phyloP scores from a whole-genome alignment of 306 rosid species.

The Notholithocarpus densiflorus region DNA sequence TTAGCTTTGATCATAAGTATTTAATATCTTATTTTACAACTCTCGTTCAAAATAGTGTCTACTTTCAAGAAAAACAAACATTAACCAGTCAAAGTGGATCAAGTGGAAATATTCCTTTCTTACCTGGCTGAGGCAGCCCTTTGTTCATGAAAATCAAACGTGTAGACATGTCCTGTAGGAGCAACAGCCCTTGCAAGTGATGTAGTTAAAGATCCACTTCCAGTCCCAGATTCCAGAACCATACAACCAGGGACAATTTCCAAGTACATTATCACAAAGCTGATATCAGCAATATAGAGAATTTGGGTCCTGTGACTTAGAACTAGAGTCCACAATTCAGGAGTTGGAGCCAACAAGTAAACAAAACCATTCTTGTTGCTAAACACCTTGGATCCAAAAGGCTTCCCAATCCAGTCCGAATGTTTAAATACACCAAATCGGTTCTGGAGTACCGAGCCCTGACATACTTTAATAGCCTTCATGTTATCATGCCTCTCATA shows the following conservation, averaged over 20 bases:
- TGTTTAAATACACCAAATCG: slow-evolving; percentile 82
- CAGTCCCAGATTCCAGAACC: slow-evolving; percentile 90
- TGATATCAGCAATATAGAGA: slow-evolving; percentile 84
- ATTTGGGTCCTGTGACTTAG: slow-evolving; percentile 88
- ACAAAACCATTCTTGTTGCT: slow-evolving; percentile 81
- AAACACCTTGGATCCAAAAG: slow-evolving; percentile 75
- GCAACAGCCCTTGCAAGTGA: slow-evolving; percentile 83
- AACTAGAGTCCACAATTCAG: slow-evolving; percentile 85
- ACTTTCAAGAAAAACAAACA: not conserved
- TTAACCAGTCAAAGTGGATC: not conserved
- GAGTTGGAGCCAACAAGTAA: slow-evolving; percentile 84
- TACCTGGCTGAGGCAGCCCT: slow-evolving; percentile 88
- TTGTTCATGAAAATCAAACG: slow-evolving; percentile 91
- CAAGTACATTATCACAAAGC: slow-evolving; percentile 75
- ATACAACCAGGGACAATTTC: slow-evolving; percentile 80
- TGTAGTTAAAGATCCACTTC: slow-evolving; percentile 88
- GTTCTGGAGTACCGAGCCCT: slow-evolving; percentile 63
- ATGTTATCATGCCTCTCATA: slow-evolving; percentile 74
- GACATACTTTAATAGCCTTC: slow-evolving; percentile 70
- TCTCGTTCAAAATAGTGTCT: not conserved
- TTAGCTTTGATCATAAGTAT: not conserved
- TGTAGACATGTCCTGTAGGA: slow-evolving; percentile 71
- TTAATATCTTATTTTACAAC: not conserved
- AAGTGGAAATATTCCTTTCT: slow-evolving; percentile 3
- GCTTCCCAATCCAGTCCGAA: slow-evolving; percentile 86